These are phyloP conservation scores for Pholiota conissans DNA, from an alignment of 768 basidiomycete genomes.

Conservation along the genomic window DNA sequence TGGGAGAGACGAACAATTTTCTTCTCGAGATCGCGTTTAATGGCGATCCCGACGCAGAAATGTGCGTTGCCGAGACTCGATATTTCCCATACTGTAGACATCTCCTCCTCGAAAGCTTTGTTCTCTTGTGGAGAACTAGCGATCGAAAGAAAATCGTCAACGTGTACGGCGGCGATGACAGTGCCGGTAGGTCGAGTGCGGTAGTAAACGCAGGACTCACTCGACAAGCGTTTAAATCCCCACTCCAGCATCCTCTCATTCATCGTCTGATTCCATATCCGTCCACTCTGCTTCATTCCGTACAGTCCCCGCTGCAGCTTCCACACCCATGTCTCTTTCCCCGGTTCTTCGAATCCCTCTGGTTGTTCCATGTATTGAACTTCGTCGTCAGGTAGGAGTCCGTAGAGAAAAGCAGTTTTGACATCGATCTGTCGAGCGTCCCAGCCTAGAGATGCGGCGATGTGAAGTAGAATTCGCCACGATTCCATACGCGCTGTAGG, in stretches of 20 bases:
- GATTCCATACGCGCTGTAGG: conserved; percentile 41
- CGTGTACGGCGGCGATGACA: conserved; percentile 29
- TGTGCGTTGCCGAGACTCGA: conserved; percentile 11
- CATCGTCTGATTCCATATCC: conserved; percentile 34
- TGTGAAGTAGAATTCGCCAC: conserved; percentile 32
- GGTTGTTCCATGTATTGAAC: conserved; percentile 36
- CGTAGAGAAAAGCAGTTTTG: conserved; percentile 39
- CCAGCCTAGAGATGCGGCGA: conserved; percentile 33
- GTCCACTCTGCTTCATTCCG: conserved; percentile 4
- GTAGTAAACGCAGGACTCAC: conserved; percentile 33
- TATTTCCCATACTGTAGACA: conserved; percentile 28
- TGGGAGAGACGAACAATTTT: conserved; percentile 16
- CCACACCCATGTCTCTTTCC: conserved; percentile 25
- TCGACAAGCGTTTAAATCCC: conserved; percentile 26
- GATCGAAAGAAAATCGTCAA: conserved; percentile 32
- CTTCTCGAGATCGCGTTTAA: conserved; percentile 16
- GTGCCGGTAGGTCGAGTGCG: conserved; percentile 8
- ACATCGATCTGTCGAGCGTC: conserved; percentile 23
- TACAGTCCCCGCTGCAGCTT: conserved; percentile 5
- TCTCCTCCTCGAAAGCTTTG: conserved; percentile 24
- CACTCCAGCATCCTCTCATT: conserved; percentile 23
- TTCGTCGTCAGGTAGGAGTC: conserved; percentile 27
- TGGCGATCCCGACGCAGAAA: conserved; percentile 30
- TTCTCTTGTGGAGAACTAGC: conserved; percentile 11
- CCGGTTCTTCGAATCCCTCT: conserved; percentile 26